Conservation (phyloP, 116 monocot species). For the Phalaenopsis hybrid region DNA sequence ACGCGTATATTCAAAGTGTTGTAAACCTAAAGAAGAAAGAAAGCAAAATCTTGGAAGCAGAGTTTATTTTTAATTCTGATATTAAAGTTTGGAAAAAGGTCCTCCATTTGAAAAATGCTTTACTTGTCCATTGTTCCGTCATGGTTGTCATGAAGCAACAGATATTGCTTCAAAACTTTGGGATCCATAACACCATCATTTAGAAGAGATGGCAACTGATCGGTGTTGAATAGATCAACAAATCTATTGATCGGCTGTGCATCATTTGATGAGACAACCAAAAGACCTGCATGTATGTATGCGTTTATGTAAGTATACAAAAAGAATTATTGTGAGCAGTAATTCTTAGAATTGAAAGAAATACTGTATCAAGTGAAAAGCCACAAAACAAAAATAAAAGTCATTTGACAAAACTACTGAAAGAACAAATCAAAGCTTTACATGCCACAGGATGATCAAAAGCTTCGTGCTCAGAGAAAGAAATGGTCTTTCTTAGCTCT, state of each 20-base stretch:
- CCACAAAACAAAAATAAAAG: background rate
- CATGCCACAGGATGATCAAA: slow-evolving; percentile 99
- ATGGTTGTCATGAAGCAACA: slow-evolving; percentile 81
- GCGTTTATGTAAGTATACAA: background rate
- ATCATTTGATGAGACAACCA: slow-evolving; percentile 87
- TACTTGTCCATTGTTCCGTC: slow-evolving; percentile 70
- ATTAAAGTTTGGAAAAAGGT: background rate
- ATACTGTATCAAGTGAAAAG: slow-evolving; percentile 1
- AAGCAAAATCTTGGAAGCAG: background rate
- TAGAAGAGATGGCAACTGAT: slow-evolving; percentile 74
- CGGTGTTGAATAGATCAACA: slow-evolving; percentile 78
- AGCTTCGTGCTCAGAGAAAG: slow-evolving; percentile 95
- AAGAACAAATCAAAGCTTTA: slow-evolving; percentile 25
- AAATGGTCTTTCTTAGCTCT: slow-evolving; percentile 61
- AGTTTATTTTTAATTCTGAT: background rate
- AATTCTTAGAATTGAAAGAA: background rate
- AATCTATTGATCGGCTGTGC: slow-evolving; percentile 76
- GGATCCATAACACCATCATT: slow-evolving; percentile 92
- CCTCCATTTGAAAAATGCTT: slow-evolving; percentile 8
- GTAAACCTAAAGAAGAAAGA: background rate
- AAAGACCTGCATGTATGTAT: slow-evolving; percentile 44
- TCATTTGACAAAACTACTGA: background rate
- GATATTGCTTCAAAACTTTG: slow-evolving; percentile 81
- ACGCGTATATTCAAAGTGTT: background rate
- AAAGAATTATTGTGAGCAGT: background rate